Conservation (phyloP, 2,329 filamentous ascomycete species). For the Tolypocladium cylindrosporum region DNA sequence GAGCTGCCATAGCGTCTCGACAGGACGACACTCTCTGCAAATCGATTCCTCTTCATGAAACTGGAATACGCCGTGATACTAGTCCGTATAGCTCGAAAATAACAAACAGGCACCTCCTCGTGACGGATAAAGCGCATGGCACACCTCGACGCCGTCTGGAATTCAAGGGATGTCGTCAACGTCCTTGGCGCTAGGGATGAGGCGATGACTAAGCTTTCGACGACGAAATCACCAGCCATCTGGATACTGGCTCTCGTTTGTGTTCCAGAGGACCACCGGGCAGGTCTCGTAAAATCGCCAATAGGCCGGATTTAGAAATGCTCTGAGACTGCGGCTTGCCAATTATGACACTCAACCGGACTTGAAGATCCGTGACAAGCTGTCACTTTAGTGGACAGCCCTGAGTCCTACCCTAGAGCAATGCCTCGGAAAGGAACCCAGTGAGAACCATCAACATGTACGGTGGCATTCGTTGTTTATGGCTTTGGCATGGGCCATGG, state of each 20-base stretch:
- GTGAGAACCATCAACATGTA: no score
- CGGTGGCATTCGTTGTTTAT: no score
- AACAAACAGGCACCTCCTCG: background rate
- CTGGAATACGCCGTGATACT: background rate
- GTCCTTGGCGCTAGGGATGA: background rate
- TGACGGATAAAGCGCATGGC: background rate
- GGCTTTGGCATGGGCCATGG: background rate
- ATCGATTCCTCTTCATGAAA: background rate
- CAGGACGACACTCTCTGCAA: background rate
- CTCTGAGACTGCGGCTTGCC: background rate
- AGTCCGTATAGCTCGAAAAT: background rate
- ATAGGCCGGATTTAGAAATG: background rate
- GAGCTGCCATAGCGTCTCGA: background rate
- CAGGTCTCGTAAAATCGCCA: background rate
- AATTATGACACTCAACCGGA: no score
- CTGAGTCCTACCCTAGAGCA: no score
- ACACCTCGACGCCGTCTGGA: background rate
- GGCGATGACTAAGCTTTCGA: background rate
- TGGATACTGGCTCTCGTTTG: background rate
- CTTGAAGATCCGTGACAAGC: no score
- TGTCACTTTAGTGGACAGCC: no score
- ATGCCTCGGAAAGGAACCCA: no score
- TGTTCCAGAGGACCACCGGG: background rate
- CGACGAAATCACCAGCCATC: background rate
- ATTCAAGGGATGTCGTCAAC: conserved; percentile 6